A percentile compares a stretch with the other conserved stretches of the same genome.
These are phyloP conservation scores for Verticillium albo-atrum DNA, from an alignment of 2,329 filamentous ascomycete species.

Conservation along the genomic window DNA sequence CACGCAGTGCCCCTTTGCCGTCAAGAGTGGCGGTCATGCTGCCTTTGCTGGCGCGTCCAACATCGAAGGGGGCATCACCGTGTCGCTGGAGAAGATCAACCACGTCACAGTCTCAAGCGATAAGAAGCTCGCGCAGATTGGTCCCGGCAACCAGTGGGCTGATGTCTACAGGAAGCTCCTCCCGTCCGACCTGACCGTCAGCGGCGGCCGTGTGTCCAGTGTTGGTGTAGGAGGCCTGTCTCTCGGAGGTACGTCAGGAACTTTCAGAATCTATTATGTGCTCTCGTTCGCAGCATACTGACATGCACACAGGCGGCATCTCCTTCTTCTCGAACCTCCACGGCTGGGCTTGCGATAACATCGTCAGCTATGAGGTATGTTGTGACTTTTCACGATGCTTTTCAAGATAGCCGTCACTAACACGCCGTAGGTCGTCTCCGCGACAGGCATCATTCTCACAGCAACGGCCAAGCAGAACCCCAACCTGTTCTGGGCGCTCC, in stretches of 20 bases:
- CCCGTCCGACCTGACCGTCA: constrained; percentile 23
- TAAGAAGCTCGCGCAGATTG: constrained; percentile 25
- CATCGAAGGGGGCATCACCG: constrained; percentile 25
- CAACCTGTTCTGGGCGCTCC: constrained; percentile 54
- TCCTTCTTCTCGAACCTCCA: constrained; percentile 34
- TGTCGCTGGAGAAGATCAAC: constrained; percentile 32
- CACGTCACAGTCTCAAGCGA: constrained; percentile 21
- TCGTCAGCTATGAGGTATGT: constrained; percentile 25
- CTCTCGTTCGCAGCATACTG: too few species aligned
- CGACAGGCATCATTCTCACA: constrained; percentile 41
- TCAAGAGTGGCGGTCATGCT: constrained; percentile 41
- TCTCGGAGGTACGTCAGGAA: constrained; percentile 21
- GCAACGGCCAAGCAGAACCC: constrained; percentile 46
- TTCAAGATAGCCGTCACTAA: constrained; percentile 31
- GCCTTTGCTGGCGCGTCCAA: constrained; percentile 33
- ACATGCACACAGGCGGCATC: constrained; percentile 27
- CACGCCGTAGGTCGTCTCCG: constrained; percentile 44
- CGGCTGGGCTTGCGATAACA: constrained; percentile 35
- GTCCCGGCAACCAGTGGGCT: constrained; percentile 32
- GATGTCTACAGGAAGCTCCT: constrained; percentile 31
- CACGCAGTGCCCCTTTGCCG: constrained; percentile 30
- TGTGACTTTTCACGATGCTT: neutral
- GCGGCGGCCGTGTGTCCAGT: constrained; percentile 31
- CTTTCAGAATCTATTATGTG: too few species aligned
- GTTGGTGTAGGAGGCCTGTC: constrained; percentile 37